phyloP scores from a whole-genome alignment of 768 basidiomycete genomes.

The Lactarius hengduanensis region DNA sequence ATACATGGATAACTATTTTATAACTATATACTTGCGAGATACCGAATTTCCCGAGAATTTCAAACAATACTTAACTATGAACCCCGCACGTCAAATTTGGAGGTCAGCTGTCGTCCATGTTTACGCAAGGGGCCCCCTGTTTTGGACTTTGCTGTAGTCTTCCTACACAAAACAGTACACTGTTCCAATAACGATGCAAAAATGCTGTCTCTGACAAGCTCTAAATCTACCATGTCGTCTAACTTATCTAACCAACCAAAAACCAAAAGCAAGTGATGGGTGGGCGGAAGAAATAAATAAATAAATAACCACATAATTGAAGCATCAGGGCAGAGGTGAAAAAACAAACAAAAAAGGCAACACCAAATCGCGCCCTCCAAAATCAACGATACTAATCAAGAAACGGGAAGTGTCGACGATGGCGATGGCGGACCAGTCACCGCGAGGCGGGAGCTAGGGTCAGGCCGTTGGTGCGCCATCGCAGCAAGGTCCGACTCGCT shows the following conservation, averaged over 20 bases:
- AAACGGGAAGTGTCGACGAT: not conserved
- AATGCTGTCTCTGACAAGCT: not conserved
- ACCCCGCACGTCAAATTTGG: no score
- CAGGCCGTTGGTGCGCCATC: not conserved
- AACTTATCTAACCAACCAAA: not conserved
- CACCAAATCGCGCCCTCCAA: not conserved
- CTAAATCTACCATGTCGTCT: not conserved
- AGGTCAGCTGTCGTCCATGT: no score
- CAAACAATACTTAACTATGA: no score
- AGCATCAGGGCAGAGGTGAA: not conserved
- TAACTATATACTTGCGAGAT: no score
- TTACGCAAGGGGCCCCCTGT: no score
- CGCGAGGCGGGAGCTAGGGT: not conserved
- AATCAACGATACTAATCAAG: not conserved
- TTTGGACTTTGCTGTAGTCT: no score
- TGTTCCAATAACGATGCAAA: not conserved
- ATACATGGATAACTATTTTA: no score
- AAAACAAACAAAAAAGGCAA: not conserved
- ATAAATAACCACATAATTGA: not conserved
- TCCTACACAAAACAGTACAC: not conserved
- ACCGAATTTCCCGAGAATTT: no score
- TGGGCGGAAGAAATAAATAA: not conserved
- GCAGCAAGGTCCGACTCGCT: constrained; percentile 30
- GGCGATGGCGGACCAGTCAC: not conserved
- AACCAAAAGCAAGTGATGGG: not conserved